These are phyloP conservation scores for Saccharum hybrid DNA, from an alignment of 202 grass and related monocot species.

Conservation along the genomic window DNA sequence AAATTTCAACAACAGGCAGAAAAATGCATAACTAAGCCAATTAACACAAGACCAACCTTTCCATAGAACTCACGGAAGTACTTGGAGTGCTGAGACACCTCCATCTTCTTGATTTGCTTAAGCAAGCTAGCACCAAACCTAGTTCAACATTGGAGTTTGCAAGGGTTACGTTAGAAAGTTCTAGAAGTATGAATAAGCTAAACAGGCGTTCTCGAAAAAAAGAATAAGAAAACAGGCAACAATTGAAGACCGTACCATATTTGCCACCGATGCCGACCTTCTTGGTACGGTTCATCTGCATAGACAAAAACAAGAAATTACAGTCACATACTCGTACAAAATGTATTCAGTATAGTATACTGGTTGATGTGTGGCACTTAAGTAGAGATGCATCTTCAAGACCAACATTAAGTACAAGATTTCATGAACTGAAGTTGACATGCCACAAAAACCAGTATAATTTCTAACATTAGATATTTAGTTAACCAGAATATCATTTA, in stretches of 20 bases:
- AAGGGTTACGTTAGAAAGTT: neutral
- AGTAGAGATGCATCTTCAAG: neutral
- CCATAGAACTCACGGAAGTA: constrained; percentile 98
- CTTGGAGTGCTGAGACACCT: constrained; percentile 94
- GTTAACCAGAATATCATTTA: neutral
- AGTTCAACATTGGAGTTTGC: constrained; percentile 43
- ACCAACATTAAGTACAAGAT: neutral
- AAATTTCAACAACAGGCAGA: neutral
- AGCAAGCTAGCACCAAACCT: constrained; percentile 97
- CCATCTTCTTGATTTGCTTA: constrained; percentile 99
- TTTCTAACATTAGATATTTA: neutral
- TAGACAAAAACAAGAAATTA: constrained; percentile 35
- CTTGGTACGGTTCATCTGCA: constrained; percentile 94
- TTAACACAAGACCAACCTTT: constrained; percentile 50
- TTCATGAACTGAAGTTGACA: too few relatives aligned
- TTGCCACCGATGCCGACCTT: constrained; percentile 93
- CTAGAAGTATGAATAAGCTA: neutral
- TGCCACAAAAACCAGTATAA: neutral
- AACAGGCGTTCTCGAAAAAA: too few relatives aligned
- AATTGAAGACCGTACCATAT: constrained; percentile 20
- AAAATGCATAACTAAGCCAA: neutral
- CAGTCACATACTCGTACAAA: neutral
- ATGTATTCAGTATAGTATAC: neutral
- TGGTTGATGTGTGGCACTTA: neutral
- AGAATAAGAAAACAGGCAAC: neutral